Evolutionary conservation across 148 eudicot species (phyloP).

Genomic region (Bassia scoparia): DNA sequence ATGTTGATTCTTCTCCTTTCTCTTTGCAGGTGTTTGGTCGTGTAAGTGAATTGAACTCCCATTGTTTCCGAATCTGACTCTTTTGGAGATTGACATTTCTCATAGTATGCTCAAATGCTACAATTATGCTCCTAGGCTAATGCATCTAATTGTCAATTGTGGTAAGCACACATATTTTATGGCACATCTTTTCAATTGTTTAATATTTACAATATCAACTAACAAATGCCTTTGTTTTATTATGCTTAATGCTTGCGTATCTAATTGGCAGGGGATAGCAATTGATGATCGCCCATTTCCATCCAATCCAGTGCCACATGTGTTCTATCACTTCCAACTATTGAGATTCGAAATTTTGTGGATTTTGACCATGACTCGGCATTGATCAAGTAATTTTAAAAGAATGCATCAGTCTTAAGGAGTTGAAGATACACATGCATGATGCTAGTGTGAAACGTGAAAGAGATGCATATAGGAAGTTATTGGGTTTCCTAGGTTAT

Average conservation of each 20-base stretch:
- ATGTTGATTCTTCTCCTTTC: not conserved
- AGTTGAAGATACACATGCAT: conserved; percentile 3
- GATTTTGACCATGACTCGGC: not conserved
- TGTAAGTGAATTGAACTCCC: not conserved
- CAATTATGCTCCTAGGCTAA: not conserved
- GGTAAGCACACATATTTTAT: not conserved
- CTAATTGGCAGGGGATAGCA: not conserved
- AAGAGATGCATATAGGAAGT: not conserved
- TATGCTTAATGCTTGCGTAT: not conserved
- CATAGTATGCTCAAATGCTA: not conserved
- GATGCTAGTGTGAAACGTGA: not conserved
- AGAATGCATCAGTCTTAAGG: not conserved
- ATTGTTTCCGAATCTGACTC: not conserved
- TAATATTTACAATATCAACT: not conserved
- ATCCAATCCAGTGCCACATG: not conserved
- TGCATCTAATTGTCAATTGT: not conserved
- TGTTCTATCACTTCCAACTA: not conserved
- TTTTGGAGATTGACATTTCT: not conserved
- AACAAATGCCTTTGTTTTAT: not conserved
- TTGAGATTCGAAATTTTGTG: not conserved
- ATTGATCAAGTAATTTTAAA: not conserved
- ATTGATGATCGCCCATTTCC: not conserved
- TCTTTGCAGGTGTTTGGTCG: not conserved
- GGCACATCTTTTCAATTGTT: not conserved
- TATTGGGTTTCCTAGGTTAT: not conserved